Conservation (phyloP, 352 stramenopile species). For the Pythium sp. region DNA sequence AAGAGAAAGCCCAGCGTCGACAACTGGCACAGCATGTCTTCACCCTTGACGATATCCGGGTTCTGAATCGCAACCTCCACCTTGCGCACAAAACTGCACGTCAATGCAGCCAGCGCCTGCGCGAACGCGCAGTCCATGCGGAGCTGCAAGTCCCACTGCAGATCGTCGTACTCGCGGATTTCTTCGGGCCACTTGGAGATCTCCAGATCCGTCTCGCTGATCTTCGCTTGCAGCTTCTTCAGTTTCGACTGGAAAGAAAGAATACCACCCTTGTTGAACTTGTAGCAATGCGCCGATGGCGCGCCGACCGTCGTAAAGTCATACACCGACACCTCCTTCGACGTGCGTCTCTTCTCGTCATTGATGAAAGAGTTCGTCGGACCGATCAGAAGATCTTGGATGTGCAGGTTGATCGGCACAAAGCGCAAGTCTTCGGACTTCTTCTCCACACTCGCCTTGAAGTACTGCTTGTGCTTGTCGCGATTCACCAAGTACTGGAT, state of each 20-base stretch:
- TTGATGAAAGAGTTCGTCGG: constrained; percentile 85
- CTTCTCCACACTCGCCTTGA: constrained; percentile 88
- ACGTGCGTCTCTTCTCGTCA: constrained; percentile 67
- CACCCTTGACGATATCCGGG: constrained; percentile 62
- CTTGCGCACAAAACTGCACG: constrained; percentile 83
- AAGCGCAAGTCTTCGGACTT: constrained; percentile 81
- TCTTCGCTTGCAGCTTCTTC: constrained; percentile 81
- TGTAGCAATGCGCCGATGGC: constrained; percentile 78
- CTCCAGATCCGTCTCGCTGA: constrained; percentile 65
- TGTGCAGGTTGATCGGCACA: constrained; percentile 86
- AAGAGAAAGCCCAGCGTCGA: constrained; percentile 85
- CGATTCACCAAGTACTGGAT: constrained; percentile 85
- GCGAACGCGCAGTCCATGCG: constrained; percentile 82
- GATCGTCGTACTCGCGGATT: constrained; percentile 77
- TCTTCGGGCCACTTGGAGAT: constrained; percentile 79
- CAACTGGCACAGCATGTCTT: constrained; percentile 81
- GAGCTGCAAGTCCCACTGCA: constrained; percentile 84
- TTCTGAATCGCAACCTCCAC: constrained; percentile 83
- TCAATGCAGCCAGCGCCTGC: constrained; percentile 70
- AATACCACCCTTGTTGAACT: constrained; percentile 86
- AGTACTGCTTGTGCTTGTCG: constrained; percentile 88
- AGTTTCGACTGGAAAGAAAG: constrained; percentile 72
- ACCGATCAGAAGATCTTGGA: constrained; percentile 82
- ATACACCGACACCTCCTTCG: constrained; percentile 82
- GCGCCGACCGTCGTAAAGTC: constrained; percentile 86